Evolutionary conservation across 2,329 filamentous ascomycete genomes (phyloP), one percentile per base, ranked within the genome.

Genomic region (Plenodomus tracheiphilus): DNA sequence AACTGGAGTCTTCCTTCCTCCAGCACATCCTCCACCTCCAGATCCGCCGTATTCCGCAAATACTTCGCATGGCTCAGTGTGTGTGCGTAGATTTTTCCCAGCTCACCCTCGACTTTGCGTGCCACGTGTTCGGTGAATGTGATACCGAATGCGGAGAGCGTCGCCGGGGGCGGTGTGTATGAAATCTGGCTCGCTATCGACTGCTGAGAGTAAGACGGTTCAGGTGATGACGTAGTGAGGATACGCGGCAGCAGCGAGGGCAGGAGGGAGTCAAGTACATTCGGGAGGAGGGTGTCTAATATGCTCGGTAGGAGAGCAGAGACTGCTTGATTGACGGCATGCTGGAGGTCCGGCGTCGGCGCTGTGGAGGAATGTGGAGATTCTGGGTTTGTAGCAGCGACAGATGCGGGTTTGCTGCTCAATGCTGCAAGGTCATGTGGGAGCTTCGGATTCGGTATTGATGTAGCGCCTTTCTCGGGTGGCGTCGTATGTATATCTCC

Each of bases 21-120:
- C 3, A 58, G 10, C 9, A 51, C 35, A 3, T 54, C 53, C 10
- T 42, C 28, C 18, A 58, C 52, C 4, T 58, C 46, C 6, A 41
- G 41, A 2, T 56, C 51, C 10, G 53, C 53, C 6, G 21, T 30
- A 17, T 11, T 32, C 1, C 46, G 50, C 15, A 56, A 32, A 25
- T 45, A 41, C 16, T 49, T 36, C 2, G 53, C 53, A 17, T 56
- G 41, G 20, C 46, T 42, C 11, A 49, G 34, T 1, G 51, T 43
- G 15, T 58, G 35, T 3, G 38, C 36, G 16, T 46, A 56, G 2
- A 58, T 43, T 2, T 16, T 34, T 15, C 32, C 5, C 2, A 56
- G 22, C 7, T 54, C 37, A 2, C 21, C 28, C 38, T 51, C 35
- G 13, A 47, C 41, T 1, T 35, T 32, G 18, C 17, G 35, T 2